These are phyloP conservation scores for Hymenoscyphus infarciens DNA, from an alignment of 2,329 filamentous ascomycete genomes.

Conservation along the genomic window DNA sequence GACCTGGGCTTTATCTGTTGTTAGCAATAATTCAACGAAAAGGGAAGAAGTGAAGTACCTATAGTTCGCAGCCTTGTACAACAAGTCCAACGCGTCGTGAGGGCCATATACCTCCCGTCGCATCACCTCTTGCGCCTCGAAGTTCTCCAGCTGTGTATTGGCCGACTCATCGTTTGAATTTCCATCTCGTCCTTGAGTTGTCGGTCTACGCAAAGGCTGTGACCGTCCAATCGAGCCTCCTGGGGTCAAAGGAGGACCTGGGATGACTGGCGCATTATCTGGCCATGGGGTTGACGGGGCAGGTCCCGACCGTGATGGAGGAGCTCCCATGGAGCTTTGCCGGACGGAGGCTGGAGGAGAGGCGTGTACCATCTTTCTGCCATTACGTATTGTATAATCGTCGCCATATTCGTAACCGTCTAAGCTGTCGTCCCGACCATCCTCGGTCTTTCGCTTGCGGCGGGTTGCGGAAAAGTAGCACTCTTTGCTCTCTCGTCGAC, in stretches of 20 bases:
- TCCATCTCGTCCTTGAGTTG: conserved; percentile 37
- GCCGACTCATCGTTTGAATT: conserved; percentile 42
- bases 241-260: conserved; percentile 53
- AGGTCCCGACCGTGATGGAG: conserved; percentile 22
- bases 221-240: conserved; percentile 63
- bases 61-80: conserved; percentile 80
- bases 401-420: conserved; percentile 41
- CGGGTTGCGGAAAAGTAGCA: conserved; percentile 96
- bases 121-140: conserved; percentile 63
- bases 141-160: conserved; percentile 60
- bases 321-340: conserved; percentile 37
- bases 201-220: conserved; percentile 63
- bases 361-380: conserved; percentile 59
- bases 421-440: conserved; percentile 47
- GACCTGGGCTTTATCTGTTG: conserved; percentile 35
- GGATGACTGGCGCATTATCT: conserved; percentile 27
- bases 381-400: conserved; percentile 70
- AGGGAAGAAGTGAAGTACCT: conserved; percentile 42
- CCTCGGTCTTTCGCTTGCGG: conserved; percentile 79
- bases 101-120: conserved; percentile 77
- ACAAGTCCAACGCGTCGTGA: conserved; percentile 85
- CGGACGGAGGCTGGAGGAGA: conserved; percentile 36
- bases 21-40: conserved; percentile 47
- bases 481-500: conserved; percentile 90
- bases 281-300: conserved; percentile 36